These are phyloP conservation scores for Claviceps sp. DNA, from an alignment of 2,329 filamentous ascomycete genomes.

Conservation along the genomic window DNA sequence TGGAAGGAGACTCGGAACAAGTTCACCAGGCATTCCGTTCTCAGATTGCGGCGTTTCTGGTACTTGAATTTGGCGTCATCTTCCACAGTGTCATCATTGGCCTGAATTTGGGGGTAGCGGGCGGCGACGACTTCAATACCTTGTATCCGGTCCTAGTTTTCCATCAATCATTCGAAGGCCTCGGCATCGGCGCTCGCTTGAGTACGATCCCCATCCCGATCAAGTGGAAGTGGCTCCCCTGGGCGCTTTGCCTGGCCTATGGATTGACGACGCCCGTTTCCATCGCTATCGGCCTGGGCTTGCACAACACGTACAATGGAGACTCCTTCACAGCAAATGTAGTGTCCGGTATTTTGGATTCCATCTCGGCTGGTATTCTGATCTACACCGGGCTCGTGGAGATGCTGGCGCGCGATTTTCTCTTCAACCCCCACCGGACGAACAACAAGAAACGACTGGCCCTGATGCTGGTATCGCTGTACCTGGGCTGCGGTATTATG, in stretches of 20 bases:
- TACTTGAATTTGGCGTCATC: conserved; percentile 46
- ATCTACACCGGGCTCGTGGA: conserved; percentile 84
- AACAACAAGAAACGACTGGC: conserved; percentile 30
- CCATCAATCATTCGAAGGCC: conserved; percentile 50
- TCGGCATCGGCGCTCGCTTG: conserved; percentile 48
- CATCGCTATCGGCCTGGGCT: conserved; percentile 34
- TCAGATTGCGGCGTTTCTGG: conserved; percentile 32
- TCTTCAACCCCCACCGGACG: conserved; percentile 73
- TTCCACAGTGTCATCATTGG: conserved; percentile 53
- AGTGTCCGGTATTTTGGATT: conserved; percentile 71
- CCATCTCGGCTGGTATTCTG: conserved; percentile 70
- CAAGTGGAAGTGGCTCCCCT: conserved; percentile 30
- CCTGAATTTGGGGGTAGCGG: conserved; percentile 44
- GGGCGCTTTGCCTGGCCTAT: conserved; percentile 32
- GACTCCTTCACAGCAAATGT: conserved; percentile 31
- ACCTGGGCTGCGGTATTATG: conserved; percentile 47
- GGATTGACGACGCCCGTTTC: conserved; percentile 38
- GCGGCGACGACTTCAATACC: conserved; percentile 39
- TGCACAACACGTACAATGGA: conserved; percentile 20
- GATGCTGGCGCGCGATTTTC: conserved; percentile 67
- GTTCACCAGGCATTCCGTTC: conserved; percentile 13
- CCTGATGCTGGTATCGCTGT: conserved; percentile 47
- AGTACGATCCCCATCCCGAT: conserved; percentile 39
- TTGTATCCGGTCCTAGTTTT: conserved; percentile 49
- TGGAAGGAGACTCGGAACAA: conserved; percentile 8